A percentile compares a stretch with the other conserved stretches of the same genome.
Evolutionary conservation across 306 rosid genomes (phyloP).

Genomic region (Castanea mollissima): DNA sequence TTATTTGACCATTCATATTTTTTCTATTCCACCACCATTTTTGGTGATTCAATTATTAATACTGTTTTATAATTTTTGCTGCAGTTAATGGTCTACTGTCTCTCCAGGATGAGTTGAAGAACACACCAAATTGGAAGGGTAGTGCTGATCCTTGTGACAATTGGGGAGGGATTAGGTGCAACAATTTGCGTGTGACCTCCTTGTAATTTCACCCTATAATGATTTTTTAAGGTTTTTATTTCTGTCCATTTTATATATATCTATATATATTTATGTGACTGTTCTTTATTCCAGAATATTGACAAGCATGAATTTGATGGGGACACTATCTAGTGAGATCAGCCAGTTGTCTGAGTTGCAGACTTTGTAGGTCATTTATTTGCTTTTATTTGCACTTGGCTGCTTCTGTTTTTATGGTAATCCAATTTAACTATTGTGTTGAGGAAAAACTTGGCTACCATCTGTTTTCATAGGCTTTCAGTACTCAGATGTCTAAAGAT

Average conservation of each 20-base stretch:
- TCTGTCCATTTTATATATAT: neutral
- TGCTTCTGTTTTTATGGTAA: neutral
- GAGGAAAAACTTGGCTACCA: neutral
- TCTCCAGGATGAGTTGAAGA: conserved; percentile 21
- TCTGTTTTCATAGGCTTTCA: neutral
- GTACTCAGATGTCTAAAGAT: neutral
- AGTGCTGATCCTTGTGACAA: conserved; percentile 30
- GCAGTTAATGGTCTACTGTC: neutral
- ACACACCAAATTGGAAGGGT: conserved; percentile 35
- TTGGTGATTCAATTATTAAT: neutral
- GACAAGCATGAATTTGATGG: neutral
- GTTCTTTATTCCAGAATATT: neutral
- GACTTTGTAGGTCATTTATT: neutral
- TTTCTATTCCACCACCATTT: neutral
- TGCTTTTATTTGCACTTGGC: neutral
- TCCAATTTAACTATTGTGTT: neutral
- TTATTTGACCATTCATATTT: neutral
- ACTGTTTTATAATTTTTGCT: neutral
- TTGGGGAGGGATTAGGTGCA: conserved; percentile 46
- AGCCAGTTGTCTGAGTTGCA: neutral
- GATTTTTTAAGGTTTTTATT: neutral
- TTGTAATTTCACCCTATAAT: conserved; percentile 19
- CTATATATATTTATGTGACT: neutral
- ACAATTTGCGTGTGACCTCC: conserved; percentile 23
- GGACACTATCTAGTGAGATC: neutral